phyloP scores from a whole-genome alignment of 441 rosid genomes.

The Brassica balearica region DNA sequence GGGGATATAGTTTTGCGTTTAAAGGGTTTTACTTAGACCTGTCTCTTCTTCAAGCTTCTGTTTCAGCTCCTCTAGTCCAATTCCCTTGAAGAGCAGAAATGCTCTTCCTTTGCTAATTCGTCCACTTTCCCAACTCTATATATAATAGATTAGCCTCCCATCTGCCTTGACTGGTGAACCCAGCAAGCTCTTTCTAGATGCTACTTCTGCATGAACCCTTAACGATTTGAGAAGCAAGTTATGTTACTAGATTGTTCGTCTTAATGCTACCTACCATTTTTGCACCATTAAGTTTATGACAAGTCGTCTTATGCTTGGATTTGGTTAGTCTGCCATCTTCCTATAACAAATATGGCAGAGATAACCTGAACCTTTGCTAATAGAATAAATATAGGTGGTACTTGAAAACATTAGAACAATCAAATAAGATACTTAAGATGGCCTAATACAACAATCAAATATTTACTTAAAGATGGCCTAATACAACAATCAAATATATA shows the following conservation, averaged over 20 bases:
- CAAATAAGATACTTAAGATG: not conserved
- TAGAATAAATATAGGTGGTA: not conserved
- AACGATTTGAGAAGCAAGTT: not conserved
- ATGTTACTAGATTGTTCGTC: not conserved
- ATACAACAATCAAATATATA: not conserved
- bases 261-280: not conserved
- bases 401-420: not conserved
- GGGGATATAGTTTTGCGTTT: conserved; percentile 63
- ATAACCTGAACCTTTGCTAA: conserved; percentile 5
- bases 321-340: not conserved
- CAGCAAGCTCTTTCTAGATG: not conserved
- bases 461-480: not conserved
- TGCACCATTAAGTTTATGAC: not conserved
- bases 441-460: not conserved
- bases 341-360: not conserved
- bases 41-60: conserved; percentile 52
- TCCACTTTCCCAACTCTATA: conserved; percentile 42
- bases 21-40: conserved; percentile 51
- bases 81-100: conserved; percentile 55
- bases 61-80: conserved; percentile 54
- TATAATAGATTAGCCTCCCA: conserved; percentile 56
- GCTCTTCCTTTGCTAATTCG: conserved; percentile 44
- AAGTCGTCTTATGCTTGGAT: conserved; percentile 1
- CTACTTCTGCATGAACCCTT: not conserved
- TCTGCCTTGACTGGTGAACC: conserved; percentile 44